Evolutionary conservation across 441 rosid species (phyloP), one percentile per base, ranked within the genome.

Genomic region (Iberis amara): DNA sequence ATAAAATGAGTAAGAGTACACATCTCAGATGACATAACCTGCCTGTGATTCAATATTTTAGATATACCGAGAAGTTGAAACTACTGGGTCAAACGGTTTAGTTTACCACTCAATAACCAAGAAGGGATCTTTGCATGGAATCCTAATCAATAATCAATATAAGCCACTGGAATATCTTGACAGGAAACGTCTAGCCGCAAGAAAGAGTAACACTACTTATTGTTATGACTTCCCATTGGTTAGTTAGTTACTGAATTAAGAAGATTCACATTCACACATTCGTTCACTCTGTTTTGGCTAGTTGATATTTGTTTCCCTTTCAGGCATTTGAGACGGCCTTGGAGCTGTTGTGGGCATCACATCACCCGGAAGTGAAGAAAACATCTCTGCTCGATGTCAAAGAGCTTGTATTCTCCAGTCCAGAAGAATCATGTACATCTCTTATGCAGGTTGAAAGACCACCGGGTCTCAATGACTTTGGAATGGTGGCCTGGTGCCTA

Each of bases 401-500:
- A 18, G 99, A 94, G 78, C 94, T 94, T 38, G 73, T 85, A 60
- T 89, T 87, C 79, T 76, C 94, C 49, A 80, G 70, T 62, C 66
- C 54, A 61, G 81, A 76, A 60, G 83, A 89, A 49, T 72, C 71
- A 50, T 78, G 77, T 43, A 80, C 92, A 52, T 79, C 96, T 60
- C 82, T 52, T 54, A 68, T 79, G 52, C 65, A 70, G 7, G 70
- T 70, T 13, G 85, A 89, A 54, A 82, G 89, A 12, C 70, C 77
- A 39, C 83, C 78, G 23, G 99, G 96, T 51, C 79, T 79, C 42
- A 94, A 94, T 48, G 95, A 89, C 42, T 74, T 87, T 64, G 99
- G 99, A 62, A 94, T 94, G 99, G 94, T 89, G 61, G 97, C 97
- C 8, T 94, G 99, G 99, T 59, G 71, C 77, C 71, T 94, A 82